Conservation (phyloP, 2,329 filamentous ascomycete genomes). For the Nemania bipapillata region DNA sequence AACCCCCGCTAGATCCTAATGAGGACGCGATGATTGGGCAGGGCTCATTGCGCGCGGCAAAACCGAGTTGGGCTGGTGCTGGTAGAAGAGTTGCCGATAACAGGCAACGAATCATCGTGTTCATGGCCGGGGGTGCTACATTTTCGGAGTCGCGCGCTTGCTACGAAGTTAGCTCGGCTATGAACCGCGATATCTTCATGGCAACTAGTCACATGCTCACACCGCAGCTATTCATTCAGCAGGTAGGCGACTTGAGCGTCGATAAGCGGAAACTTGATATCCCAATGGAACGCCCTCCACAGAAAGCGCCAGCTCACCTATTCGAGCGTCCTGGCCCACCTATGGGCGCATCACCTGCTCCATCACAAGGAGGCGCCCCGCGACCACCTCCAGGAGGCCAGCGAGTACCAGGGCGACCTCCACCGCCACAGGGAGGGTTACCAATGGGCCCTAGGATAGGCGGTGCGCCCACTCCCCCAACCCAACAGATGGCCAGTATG, state of each 20-base stretch:
- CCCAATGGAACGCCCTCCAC: slow-evolving; percentile 80
- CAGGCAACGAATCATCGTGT: slow-evolving; percentile 88
- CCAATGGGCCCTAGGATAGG: slow-evolving; percentile 51
- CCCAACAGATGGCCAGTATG: slow-evolving; percentile 67
- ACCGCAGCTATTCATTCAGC: slow-evolving; percentile 82
- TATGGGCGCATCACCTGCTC: slow-evolving; percentile 48
- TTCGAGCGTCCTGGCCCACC: slow-evolving; percentile 75
- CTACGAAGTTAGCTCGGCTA: slow-evolving; percentile 81
- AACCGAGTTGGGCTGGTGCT: slow-evolving; percentile 93
- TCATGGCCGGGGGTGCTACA: slow-evolving; percentile 94
- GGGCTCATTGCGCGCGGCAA: slow-evolving; percentile 86
- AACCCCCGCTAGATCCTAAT: slow-evolving; percentile 72
- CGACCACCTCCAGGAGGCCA: slow-evolving; percentile 47
- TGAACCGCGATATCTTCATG: slow-evolving; percentile 84
- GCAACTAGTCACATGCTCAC: slow-evolving; percentile 93
- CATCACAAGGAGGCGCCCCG: slow-evolving; percentile 44
- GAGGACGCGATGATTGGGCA: slow-evolving; percentile 69
- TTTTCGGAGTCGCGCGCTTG: slow-evolving; percentile 90
- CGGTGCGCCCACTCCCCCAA: slow-evolving; percentile 58
- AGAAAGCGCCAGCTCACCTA: slow-evolving; percentile 84
- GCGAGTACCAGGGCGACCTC: slow-evolving; percentile 48
- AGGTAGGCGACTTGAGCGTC: slow-evolving; percentile 80
- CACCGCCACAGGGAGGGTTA: slow-evolving; percentile 49
- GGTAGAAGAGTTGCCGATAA: slow-evolving; percentile 80
- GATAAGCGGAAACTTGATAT: slow-evolving; percentile 81